Base-by-base conservation (phyloP, 345 rosid genomes). In the Acer campestre region DNA sequence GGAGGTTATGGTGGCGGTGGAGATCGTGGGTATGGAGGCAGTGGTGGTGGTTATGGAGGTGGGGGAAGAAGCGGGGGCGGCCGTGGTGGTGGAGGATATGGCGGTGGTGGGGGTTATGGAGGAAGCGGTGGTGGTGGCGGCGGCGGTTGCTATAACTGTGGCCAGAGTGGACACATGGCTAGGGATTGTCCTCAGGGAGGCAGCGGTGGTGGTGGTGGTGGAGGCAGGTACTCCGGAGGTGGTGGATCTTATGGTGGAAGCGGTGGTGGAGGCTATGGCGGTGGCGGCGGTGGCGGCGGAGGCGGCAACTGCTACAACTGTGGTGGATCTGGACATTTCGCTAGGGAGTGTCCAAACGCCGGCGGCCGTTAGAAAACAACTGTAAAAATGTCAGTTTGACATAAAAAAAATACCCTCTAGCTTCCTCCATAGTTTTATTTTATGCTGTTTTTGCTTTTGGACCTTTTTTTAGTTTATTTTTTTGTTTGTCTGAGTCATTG, bases 311-410 rank as follows among this genome's bases (percentile, higher is more conserved):
- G 98, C 68, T 94, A 88, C 80, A 90, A 82, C 87, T 94, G 98
- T 53, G 98, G 98, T 0, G 92, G 77, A 65, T 81, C 94, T 0
- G 98, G 98, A 0, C 98, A 95, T 79, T 95, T 93, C 38, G 90
- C 98, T 0, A 80, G 98, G 82, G 98, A 95, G 17, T 95, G 98
- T 66, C 90, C 96, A 0, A 91, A 89, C 68, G 81, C 63, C 4
- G 63, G 82, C 22, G 84, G 90, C 6, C 91, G 92, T 61, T 88
- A 35, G 80, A 83, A 7, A n/a, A 53, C 46, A 29, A 51, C 61
- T 46, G 29, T 13, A 73, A 77, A 10, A 51, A 70, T 75, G 27
- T 67, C 79, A 61, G 46, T 55, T 70, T 56, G 40, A 13, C 17
- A 8, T 18, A 40, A 35, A 59, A 40, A 40, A 40, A 35, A 59